Conservation (phyloP, 345 rosid genomes). For the Citrus sinensis region DVS_A1.0 CM039162.1:4083501-4084000, state of each 20-base stretch:
- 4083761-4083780: constrained; percentile 45
- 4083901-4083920: neutral
- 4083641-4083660: too few relatives aligned
- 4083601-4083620: too few relatives aligned
- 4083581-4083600: too few relatives aligned
- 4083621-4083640: too few relatives aligned
- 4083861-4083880: neutral
- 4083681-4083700: neutral
- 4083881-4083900: neutral
- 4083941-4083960: constrained; percentile 9
- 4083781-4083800: constrained; percentile 28
- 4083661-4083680: too few relatives aligned
- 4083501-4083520: too few relatives aligned
- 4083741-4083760: neutral
- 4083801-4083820: constrained; percentile 4
- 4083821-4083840: constrained; percentile 29
- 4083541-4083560: too few relatives aligned
- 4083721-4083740: neutral
- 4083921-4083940: constrained; percentile 9
- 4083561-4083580: too few relatives aligned
- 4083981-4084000: constrained; percentile 26
- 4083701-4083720: neutral
- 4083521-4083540: too few relatives aligned
- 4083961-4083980: constrained; percentile 46
- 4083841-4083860: neutral